A percentile compares a stretch with the other conserved stretches of the same genome.
These are phyloP conservation scores for Globisporangium apiculatum DNA, from an alignment of 352 stramenopile genomes.

Conservation along the genomic window DNA sequence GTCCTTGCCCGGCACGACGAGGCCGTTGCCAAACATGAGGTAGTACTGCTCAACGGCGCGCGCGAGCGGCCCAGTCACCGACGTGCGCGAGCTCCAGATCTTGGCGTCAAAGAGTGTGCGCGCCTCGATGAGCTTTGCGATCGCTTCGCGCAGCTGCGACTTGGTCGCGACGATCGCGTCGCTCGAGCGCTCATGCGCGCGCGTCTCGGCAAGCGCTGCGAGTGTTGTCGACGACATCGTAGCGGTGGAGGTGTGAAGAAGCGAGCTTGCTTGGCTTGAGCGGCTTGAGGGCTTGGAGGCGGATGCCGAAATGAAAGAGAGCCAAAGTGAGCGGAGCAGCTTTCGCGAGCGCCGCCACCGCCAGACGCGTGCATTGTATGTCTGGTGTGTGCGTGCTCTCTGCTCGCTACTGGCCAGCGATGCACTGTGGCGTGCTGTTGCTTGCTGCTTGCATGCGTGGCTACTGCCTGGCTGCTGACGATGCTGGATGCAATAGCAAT, in stretches of 20 bases:
- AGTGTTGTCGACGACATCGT: conserved; percentile 7
- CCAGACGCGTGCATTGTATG: too few relatives aligned
- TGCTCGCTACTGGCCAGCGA: too few relatives aligned
- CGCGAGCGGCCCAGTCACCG: conserved; percentile 6
- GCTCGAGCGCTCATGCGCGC: conserved; percentile 7
- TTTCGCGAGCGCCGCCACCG: too few relatives aligned
- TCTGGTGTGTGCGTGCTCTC: too few relatives aligned
- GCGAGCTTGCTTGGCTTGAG: not conserved
- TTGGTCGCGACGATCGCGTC: conserved; percentile 6
- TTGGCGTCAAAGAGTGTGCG: conserved; percentile 11
- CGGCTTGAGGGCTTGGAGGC: not conserved
- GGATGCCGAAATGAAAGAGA: conserved; percentile 4
- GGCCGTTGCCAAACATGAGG: conserved; percentile 12
- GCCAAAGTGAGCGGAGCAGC: too few relatives aligned
- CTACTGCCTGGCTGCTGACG: too few relatives aligned
- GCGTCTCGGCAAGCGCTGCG: conserved; percentile 7
- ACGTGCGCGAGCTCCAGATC: conserved; percentile 13
- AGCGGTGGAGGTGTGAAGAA: not conserved
- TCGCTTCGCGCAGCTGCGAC: conserved; percentile 7
- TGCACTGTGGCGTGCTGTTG: too few relatives aligned
- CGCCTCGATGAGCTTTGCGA: conserved; percentile 9
- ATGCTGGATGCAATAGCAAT: too few relatives aligned
- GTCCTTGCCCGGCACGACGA: conserved; percentile 6
- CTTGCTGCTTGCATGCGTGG: too few relatives aligned
- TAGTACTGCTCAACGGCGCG: conserved; percentile 16